Evolutionary conservation across 176 grass and related monocot species (phyloP).

Genomic region (Chloris gayana): DNA sequence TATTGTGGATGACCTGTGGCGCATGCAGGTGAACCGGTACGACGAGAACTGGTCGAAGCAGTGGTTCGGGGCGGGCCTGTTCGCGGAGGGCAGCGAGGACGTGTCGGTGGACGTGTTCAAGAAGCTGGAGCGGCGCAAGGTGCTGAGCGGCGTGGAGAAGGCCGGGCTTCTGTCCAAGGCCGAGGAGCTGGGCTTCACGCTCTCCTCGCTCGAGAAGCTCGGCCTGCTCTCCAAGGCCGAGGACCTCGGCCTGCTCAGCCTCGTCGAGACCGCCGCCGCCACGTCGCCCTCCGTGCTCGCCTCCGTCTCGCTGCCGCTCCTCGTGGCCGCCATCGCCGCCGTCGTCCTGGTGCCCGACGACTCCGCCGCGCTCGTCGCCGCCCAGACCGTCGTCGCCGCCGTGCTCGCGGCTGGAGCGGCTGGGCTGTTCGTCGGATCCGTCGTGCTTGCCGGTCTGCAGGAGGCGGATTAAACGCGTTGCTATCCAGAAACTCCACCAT

Average conservation of each 20-base stretch:
- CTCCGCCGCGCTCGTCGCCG: slow-evolving; percentile 64
- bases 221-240: slow-evolving; percentile 86
- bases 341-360: slow-evolving; percentile 88
- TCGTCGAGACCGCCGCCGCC: slow-evolving; percentile 68
- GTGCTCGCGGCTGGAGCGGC: slow-evolving; percentile 52
- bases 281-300: slow-evolving; percentile 76
- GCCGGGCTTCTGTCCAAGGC: slow-evolving; percentile 91
- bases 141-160: slow-evolving; percentile 90
- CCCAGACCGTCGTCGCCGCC: slow-evolving; percentile 57
- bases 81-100: slow-evolving; percentile 88
- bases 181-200: slow-evolving; percentile 80
- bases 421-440: slow-evolving; percentile 74
- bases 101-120: slow-evolving; percentile 81
- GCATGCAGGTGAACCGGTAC: slow-evolving; percentile 79
- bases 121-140: slow-evolving; percentile 88
- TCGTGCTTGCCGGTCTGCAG: slow-evolving; percentile 86
- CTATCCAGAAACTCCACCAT: not conserved
- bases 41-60: slow-evolving; percentile 90
- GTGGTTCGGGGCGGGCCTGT: slow-evolving; percentile 93
- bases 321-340: slow-evolving; percentile 67
- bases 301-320: slow-evolving; percentile 78
- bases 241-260: slow-evolving; percentile 94
- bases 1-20: not conserved
- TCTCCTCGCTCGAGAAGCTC: slow-evolving; percentile 78
- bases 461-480: slow-evolving; percentile 49